Percentiles rank a stretch among this genome's conserved stretches.
Conservation (phyloP, 2,329 filamentous ascomycete genomes). For the Fusarium robinianum region DNA sequence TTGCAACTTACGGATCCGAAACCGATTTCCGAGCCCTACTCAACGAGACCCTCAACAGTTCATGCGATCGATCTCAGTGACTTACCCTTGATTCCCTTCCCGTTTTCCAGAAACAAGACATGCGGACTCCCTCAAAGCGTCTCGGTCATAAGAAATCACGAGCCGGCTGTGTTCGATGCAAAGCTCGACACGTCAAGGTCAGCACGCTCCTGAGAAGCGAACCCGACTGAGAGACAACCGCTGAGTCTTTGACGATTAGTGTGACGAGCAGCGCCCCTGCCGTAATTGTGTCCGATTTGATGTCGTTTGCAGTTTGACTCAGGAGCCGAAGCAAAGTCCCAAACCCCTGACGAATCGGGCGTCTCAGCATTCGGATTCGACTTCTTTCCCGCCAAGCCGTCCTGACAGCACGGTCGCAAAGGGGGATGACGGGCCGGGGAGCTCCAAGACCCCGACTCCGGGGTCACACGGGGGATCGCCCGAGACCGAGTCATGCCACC, state of each 20-base stretch:
- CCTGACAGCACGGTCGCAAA: too few species aligned
- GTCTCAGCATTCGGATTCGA: not conserved
- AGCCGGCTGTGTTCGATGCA: constrained; percentile 23
- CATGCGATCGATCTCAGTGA: too few species aligned
- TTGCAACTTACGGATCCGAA: constrained; percentile 6
- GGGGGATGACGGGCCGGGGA: too few species aligned
- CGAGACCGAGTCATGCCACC: not conserved
- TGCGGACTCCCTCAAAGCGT: constrained; percentile 1
- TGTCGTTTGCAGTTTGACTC: constrained; percentile 19
- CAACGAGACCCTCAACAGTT: not conserved
- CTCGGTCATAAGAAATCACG: constrained; percentile 23
- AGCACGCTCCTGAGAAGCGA: not conserved
- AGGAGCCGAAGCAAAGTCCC: not conserved
- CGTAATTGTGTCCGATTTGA: constrained; percentile 20
- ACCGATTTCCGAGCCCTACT: constrained; percentile 9
- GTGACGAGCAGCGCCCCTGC: constrained; percentile 23
- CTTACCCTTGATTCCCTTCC: too few species aligned
- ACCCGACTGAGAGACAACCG: not conserved
- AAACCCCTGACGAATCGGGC: not conserved
- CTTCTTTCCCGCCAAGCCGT: too few species aligned
- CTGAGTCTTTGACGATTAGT: constrained; percentile 10
- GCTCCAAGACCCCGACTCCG: not conserved
- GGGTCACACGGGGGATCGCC: not conserved
- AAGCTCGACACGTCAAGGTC: constrained; percentile 25
- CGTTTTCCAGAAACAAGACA: not conserved